Percentiles rank a stretch among this genome's conserved stretches.
These are phyloP conservation scores for Tetracentron sinense DNA, from an alignment of 164 flowering plant genomes.

Conservation along the genomic window DNA sequence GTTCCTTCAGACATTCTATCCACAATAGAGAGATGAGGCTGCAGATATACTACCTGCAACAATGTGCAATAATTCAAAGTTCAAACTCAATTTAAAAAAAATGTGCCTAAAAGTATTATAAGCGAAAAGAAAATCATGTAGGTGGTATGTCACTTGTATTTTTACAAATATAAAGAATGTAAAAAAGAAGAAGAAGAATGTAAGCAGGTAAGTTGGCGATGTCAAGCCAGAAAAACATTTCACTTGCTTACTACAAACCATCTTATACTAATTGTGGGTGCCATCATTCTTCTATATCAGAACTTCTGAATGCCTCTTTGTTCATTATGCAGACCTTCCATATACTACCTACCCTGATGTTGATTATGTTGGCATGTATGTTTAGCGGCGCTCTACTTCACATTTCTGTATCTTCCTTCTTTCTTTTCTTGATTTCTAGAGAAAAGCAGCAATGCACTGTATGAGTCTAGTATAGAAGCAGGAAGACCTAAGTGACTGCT, in stretches of 20 bases:
- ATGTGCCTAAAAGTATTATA: constrained; percentile 1
- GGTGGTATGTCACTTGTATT: not conserved
- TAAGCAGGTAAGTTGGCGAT: not conserved
- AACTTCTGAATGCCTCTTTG: not conserved
- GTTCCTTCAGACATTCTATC: constrained; percentile 47
- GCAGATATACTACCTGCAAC: constrained; percentile 27
- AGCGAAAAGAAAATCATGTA: not conserved
- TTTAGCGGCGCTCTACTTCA: constrained; percentile 8
- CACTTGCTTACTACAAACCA: not conserved
- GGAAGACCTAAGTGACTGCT: not conserved
- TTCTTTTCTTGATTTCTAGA: constrained; percentile 1
- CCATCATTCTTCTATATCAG: not conserved
- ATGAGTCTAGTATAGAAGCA: not conserved
- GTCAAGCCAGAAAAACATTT: not conserved
- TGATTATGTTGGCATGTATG: constrained; percentile 3
- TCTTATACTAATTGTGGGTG: not conserved
- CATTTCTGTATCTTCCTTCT: not conserved
- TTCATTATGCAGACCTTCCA: not conserved
- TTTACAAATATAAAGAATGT: not conserved
- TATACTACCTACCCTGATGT: not conserved
- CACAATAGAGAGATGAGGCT: constrained; percentile 10
- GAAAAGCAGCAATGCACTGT: not conserved
- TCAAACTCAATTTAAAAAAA: constrained; percentile 6
- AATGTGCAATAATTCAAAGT: constrained; percentile 5
- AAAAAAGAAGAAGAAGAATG: not conserved